These are phyloP conservation scores for Pseudogymnoascus sp. DNA, from an alignment of 2,329 filamentous ascomycete genomes.

Conservation along the genomic window DNA sequence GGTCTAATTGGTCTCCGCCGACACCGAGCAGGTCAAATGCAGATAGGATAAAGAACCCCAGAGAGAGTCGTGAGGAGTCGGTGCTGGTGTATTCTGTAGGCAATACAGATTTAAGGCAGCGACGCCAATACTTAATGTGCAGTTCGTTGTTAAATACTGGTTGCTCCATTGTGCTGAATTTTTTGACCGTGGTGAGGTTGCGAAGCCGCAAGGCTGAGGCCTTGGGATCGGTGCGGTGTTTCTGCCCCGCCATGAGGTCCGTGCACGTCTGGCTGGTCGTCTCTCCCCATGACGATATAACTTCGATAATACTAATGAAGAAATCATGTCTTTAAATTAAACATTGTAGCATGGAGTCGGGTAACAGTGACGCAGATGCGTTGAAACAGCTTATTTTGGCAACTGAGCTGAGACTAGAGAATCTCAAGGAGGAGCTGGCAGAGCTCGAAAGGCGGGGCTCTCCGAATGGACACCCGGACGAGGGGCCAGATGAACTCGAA, in stretches of 20 bases:
- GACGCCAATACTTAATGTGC: constrained; percentile 88
- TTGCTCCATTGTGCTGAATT: constrained; percentile 21
- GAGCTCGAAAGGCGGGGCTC: constrained; percentile 19
- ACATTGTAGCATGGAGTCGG: background rate
- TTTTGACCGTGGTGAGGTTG: background rate
- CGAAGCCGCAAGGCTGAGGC: constrained; percentile 3
- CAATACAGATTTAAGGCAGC: constrained; percentile 74
- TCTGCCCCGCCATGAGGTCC: constrained; percentile 3
- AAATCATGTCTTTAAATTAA: background rate
- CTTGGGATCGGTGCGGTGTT: background rate
- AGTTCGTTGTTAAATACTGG: constrained; percentile 49
- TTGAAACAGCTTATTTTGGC: constrained; percentile 42
- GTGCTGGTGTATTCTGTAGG: constrained; percentile 78
- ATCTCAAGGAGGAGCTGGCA: constrained; percentile 40
- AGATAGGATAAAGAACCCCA: constrained; percentile 83
- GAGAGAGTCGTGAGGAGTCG: constrained; percentile 83
- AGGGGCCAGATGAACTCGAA: constrained; percentile 7
- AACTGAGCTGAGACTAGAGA: constrained; percentile 42
- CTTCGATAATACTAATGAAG: background rate
- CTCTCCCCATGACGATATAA: background rate
- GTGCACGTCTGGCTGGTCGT: background rate
- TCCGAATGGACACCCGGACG: constrained; percentile 9
- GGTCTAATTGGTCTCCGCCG: constrained; percentile 46
- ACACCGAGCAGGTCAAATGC: constrained; percentile 73
- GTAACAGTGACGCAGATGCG: background rate